These are phyloP conservation scores for Ilex paraguariensis DNA, from an alignment of 305 asterid species.

Conservation along the genomic window DNA sequence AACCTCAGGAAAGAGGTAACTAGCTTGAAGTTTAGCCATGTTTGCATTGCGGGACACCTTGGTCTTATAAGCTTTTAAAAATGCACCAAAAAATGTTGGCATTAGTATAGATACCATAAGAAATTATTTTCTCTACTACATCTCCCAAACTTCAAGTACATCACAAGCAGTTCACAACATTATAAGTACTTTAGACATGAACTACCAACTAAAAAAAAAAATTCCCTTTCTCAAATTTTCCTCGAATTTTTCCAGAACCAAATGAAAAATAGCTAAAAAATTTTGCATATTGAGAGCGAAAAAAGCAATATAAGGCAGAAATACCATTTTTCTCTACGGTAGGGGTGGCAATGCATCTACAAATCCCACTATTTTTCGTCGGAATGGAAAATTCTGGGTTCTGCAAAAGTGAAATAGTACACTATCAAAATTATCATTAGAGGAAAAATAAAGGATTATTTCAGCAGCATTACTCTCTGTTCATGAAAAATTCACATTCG, in stretches of 20 bases:
- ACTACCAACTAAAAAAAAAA: not conserved
- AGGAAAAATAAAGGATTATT: not conserved
- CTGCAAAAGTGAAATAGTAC: conserved; percentile 24
- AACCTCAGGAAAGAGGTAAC: conserved; percentile 97
- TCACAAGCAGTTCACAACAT: conserved; percentile 7
- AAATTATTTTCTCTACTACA: too few relatives aligned
- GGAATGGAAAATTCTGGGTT: conserved; percentile 38
- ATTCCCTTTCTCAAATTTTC: not conserved
- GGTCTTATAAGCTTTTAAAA: conserved; percentile 64
- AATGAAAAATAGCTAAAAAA: not conserved
- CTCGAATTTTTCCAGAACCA: not conserved
- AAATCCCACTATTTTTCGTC: conserved; percentile 31
- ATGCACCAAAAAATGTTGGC: conserved; percentile 9
- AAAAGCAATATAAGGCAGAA: not conserved
- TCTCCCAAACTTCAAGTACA: not conserved
- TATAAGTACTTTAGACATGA: not conserved
- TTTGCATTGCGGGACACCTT: conserved; percentile 81
- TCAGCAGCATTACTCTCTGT: too few relatives aligned
- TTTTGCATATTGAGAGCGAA: not conserved
- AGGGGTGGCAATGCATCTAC: conserved; percentile 69
- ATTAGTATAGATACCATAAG: not conserved
- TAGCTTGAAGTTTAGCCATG: conserved; percentile 92
- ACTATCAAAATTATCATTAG: conserved; percentile 6
- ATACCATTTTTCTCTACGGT: conserved; percentile 64
- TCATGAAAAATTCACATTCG: too few relatives aligned